These are phyloP conservation scores for Brassica napus DNA, from an alignment of 345 rosid species.

Conservation along the genomic window Da-Ae NC_063439.1:5224001-5224500, in stretches of 20 bases:
- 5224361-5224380: not conserved
- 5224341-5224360: not conserved
- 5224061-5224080: too few species aligned
- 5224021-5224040: too few species aligned
- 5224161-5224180: too few species aligned
- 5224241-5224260: constrained; percentile 19
- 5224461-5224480: not conserved
- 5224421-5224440: not conserved
- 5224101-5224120: too few species aligned
- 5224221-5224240: not conserved
- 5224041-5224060: too few species aligned
- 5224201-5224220: too few species aligned
- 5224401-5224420: constrained; percentile 9
- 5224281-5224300: not conserved
- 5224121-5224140: too few species aligned
- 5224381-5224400: not conserved
- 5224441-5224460: not conserved
- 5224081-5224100: too few species aligned
- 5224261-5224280: not conserved
- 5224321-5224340: not conserved
- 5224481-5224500: not conserved
- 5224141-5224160: too few species aligned
- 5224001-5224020: too few species aligned
- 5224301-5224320: not conserved
- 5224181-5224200: too few species aligned